Conservation (phyloP, 2,329 filamentous ascomycete species). For the Penicillium sp. region DNA sequence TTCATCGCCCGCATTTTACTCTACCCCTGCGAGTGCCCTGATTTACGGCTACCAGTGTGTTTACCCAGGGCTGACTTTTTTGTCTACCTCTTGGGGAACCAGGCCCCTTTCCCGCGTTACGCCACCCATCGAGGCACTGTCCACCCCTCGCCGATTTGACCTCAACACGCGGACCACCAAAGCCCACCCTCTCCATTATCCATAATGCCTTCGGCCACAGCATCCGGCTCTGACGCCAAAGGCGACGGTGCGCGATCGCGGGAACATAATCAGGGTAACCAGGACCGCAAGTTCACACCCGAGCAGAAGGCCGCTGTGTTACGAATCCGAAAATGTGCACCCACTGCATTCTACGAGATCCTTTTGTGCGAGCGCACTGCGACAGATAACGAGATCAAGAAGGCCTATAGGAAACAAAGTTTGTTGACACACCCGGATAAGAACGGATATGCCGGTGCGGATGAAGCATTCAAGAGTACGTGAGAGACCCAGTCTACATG, state of each 20-base stretch:
- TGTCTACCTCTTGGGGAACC: constrained; percentile 7
- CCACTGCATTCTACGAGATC: constrained; percentile 95
- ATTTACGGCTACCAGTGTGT: neutral
- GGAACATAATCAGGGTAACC: constrained; percentile 52
- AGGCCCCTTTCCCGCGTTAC: constrained; percentile 14
- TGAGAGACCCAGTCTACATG: constrained; percentile 12
- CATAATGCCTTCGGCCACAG: constrained; percentile 45
- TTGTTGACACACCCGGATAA: constrained; percentile 97
- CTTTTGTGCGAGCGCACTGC: constrained; percentile 68
- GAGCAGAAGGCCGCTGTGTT: constrained; percentile 92
- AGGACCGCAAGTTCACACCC: constrained; percentile 67
- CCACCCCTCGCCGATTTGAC: neutral
- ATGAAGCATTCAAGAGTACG: constrained; percentile 93
- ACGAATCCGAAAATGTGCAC: constrained; percentile 77
- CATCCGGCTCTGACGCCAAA: constrained; percentile 49
- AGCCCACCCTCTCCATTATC: neutral
- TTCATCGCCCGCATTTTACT: constrained; percentile 8
- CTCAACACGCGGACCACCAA: neutral
- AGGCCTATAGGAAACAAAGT: constrained; percentile 93
- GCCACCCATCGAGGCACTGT: constrained; percentile 9
- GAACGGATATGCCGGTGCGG: constrained; percentile 91
- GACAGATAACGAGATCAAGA: constrained; percentile 87
- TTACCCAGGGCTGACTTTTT: neutral
- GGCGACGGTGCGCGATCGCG: constrained; percentile 42
- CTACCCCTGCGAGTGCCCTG: constrained; percentile 2